Evolutionary conservation across 768 basidiomycete genomes (phyloP).

Genomic region (Agrocybe praecox): DNA sequence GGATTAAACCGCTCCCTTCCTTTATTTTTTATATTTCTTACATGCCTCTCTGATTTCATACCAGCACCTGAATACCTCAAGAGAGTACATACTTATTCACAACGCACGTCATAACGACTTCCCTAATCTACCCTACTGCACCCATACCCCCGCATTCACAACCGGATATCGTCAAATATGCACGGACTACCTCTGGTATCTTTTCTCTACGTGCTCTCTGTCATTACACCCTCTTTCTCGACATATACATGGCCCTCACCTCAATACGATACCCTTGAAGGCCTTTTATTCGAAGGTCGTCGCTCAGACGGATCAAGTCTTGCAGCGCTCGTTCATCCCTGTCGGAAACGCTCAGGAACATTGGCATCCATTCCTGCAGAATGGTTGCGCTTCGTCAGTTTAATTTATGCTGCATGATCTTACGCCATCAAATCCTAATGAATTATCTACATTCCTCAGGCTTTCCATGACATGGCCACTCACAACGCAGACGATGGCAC

Average conservation of each 20-base stretch:
- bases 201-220: slow-evolving; percentile 19
- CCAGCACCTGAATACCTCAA: not conserved
- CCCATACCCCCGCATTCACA: not conserved
- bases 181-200: slow-evolving; percentile 10
- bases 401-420: not conserved
- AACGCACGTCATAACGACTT: not conserved
- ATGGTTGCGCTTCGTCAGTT: slow-evolving; percentile 38
- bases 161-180: slow-evolving; percentile 4
- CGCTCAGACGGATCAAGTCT: slow-evolving; percentile 33
- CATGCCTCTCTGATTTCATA: not conserved
- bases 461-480: slow-evolving; percentile 55
- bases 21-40: not conserved
- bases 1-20: not conserved
- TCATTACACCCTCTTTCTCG: slow-evolving; percentile 18
- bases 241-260: slow-evolving; percentile 38
- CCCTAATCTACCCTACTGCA: not conserved
- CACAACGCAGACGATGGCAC: slow-evolving; percentile 45
- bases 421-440: not conserved
- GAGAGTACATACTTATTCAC: not conserved
- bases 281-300: slow-evolving; percentile 33
- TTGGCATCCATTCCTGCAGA: slow-evolving; percentile 32
- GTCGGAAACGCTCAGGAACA: slow-evolving; percentile 30
- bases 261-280: slow-evolving; percentile 37
- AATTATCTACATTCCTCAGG: slow-evolving; percentile 23
- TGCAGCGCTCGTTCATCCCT: slow-evolving; percentile 33